Conservation (phyloP, 331 rosid genomes). For the Erythrophleum ivorense region DNA sequence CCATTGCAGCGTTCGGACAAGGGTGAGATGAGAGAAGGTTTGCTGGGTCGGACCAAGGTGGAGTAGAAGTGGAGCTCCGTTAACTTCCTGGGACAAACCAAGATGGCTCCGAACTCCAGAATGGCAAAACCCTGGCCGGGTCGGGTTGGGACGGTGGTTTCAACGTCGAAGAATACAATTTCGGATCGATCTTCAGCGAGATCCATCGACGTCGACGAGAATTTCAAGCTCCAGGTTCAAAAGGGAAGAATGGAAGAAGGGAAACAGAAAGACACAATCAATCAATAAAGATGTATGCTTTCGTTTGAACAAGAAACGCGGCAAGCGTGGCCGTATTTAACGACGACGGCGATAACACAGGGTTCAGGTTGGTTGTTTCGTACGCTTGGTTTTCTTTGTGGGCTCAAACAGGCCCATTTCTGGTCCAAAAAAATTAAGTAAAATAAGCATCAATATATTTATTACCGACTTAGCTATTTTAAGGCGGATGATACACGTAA, state of each 20-base stretch:
- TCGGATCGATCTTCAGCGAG: constrained; percentile 64
- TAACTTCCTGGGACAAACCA: constrained; percentile 82
- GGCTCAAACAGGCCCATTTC: constrained; percentile 33
- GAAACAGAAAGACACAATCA: no score
- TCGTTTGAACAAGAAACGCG: constrained; percentile 31
- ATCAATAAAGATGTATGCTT: not conserved
- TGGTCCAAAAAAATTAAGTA: not conserved
- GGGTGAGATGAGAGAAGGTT: constrained; percentile 63
- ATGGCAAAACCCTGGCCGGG: constrained; percentile 53
- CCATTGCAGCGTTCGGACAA: constrained; percentile 79
- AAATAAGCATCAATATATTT: no score
- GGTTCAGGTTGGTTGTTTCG: not conserved
- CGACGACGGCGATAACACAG: not conserved
- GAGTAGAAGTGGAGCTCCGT: constrained; percentile 73
- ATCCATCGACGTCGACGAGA: constrained; percentile 46
- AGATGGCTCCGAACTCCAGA: constrained; percentile 88
- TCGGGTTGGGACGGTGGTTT: constrained; percentile 76
- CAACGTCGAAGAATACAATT: constrained; percentile 88
- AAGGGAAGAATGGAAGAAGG: not conserved
- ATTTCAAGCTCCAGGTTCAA: not conserved
- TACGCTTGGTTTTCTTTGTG: not conserved
- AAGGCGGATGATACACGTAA: no score
- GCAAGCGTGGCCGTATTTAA: constrained; percentile 13
- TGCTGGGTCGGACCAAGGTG: constrained; percentile 65
- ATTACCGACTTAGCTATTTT: no score